These are phyloP conservation scores for Sambucus nigra DNA, from an alignment of 129 eudicot species.

Conservation along the genomic window DNA sequence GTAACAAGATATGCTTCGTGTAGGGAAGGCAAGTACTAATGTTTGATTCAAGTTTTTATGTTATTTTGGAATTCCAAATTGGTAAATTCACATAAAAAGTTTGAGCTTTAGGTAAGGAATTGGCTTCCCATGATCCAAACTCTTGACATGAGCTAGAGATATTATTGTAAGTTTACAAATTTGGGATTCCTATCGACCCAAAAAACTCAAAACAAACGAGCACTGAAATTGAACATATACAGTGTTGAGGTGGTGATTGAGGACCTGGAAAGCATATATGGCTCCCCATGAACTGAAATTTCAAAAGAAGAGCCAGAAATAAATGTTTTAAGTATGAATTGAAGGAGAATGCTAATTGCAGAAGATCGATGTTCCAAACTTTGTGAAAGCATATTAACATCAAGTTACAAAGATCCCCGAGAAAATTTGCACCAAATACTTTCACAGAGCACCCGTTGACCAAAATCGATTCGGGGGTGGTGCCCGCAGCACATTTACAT, in stretches of 20 bases:
- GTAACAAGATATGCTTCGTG: background rate
- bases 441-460: conserved; percentile 21
- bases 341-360: conserved; percentile 62
- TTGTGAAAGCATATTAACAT: conserved; percentile 59
- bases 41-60: no score
- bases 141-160: no score
- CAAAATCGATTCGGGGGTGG: conserved; percentile 13
- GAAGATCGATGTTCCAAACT: conserved; percentile 72
- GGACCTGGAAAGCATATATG: conserved; percentile 50
- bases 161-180: no score
- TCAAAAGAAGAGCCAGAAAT: conserved; percentile 26
- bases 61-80: no score
- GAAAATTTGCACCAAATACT: conserved; percentile 41
- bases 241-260: no score
- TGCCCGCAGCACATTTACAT: conserved; percentile 19
- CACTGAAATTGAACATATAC: no score
- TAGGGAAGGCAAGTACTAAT: background rate
- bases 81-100: no score
- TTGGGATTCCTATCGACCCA: no score
- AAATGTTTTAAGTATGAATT: conserved; percentile 51
- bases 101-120: no score
- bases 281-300: conserved; percentile 44
- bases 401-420: conserved; percentile 63
- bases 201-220: no score
- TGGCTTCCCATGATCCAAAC: no score